These are phyloP conservation scores for Naegleria lovaniensis DNA, from an alignment of 208 protist genomes.

Conservation along the genomic window DNA sequence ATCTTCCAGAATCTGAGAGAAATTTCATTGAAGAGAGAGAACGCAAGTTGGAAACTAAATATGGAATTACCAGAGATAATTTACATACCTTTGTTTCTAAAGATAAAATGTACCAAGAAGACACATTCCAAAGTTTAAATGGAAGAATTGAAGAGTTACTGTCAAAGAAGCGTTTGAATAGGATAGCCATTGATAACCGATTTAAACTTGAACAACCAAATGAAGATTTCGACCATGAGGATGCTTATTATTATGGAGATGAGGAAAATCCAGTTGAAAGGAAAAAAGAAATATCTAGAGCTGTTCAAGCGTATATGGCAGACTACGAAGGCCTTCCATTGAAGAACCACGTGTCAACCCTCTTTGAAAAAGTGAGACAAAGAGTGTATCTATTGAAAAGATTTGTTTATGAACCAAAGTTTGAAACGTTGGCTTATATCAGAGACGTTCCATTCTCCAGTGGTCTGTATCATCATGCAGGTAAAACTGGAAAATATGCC, in stretches of 20 bases:
- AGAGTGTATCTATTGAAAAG: background rate
- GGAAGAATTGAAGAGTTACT: constrained; percentile 15
- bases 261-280: background rate
- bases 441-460: background rate
- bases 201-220: background rate
- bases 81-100: background rate
- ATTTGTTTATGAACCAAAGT: background rate
- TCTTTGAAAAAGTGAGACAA: background rate
- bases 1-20: background rate
- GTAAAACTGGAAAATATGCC: background rate
- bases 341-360: background rate
- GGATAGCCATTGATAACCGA: background rate
- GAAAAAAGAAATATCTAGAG: background rate
- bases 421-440: background rate
- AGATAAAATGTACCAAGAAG: background rate
- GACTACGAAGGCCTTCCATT: background rate
- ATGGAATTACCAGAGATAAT: background rate
- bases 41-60: background rate
- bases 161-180: background rate
- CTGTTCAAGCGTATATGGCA: background rate
- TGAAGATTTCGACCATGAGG: background rate
- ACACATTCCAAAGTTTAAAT: background rate
- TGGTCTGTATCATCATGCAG: background rate
- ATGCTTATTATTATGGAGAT: background rate
- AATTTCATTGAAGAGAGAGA: background rate